Evolutionary conservation across 2,329 filamentous ascomycete genomes (phyloP), one percentile per base, ranked within the genome.

Genomic region (Aspergillus bombycis): DNA sequence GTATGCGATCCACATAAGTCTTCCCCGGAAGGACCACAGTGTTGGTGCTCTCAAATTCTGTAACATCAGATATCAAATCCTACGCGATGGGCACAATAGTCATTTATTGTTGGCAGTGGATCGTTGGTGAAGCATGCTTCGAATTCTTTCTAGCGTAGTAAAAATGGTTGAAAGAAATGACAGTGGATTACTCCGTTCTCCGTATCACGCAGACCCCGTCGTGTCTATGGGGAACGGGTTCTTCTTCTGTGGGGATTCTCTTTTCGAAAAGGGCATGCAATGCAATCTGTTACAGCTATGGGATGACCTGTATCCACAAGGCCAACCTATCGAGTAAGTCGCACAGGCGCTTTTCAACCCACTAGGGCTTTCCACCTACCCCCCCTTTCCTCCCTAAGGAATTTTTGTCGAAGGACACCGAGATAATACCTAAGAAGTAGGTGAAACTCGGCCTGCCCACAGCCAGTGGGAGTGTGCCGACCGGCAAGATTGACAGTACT

Each of bases 21-120:
- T 67, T 65, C 68, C 71, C 72, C 67, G 54, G 60, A 56, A 63
- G 64, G 68, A 70, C 71, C 73, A 62, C 61, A 43, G 66, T 70
- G 66, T 69, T 68, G 69, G 71, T 70, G 69, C 65, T 60, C 57
- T 50, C 28, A 21, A 34, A 55, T 58, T 59, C 64, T 61, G 68
- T 65, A 68, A 68, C 66, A 60, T 60, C 45, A 60, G 63, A 50
- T 52, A 43, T 52, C 36, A 41, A 41, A 41, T n/a, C 19, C 38
- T 26, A 30, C n/a, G 16, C 11, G n/a, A 14, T 54, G 36, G 62
- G 64, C 60, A 62, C 38, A 57, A 23, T 41, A 45, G 36, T 60
- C 45, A 12, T 19, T 50, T 41, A 26, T 52, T 61, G 55, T n/a
- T 46, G 26, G 10, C 54, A 30, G 57, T 60, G 52, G 63, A 61